Conservation (phyloP, 176 grass and related monocot species). For the Thinopyrum elongatum region DNA sequence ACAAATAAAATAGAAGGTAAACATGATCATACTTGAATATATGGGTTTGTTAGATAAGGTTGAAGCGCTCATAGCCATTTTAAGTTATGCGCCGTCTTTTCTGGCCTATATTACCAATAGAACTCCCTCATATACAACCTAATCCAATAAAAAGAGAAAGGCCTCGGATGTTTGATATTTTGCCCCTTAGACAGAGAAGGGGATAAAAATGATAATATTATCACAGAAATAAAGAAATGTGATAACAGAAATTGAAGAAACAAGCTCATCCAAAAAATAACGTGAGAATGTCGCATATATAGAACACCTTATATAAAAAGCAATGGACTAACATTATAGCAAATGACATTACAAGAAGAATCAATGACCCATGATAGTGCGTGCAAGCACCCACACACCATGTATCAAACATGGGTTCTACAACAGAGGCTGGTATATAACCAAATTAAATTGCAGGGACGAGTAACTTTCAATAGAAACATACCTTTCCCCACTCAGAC, state of each 20-base stretch:
- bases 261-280: background rate
- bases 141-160: background rate
- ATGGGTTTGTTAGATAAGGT: background rate
- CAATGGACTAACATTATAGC: background rate
- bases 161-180: background rate
- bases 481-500: constrained; percentile 97
- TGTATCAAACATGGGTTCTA: background rate
- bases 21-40: background rate
- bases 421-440: background rate
- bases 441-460: background rate
- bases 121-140: background rate
- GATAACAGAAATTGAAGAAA: background rate
- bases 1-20: background rate
- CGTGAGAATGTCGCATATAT: background rate
- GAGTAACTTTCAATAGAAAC: background rate
- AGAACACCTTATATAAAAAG: background rate
- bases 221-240: background rate
- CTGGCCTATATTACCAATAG: background rate
- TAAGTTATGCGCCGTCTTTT: background rate
- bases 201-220: background rate
- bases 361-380: background rate
- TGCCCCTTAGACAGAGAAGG: background rate
- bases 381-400: background rate
- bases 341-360: background rate
- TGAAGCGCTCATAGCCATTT: background rate